phyloP scores from a whole-genome alignment of 148 eudicot genomes.

The Rhododendron williamsianum region DNA sequence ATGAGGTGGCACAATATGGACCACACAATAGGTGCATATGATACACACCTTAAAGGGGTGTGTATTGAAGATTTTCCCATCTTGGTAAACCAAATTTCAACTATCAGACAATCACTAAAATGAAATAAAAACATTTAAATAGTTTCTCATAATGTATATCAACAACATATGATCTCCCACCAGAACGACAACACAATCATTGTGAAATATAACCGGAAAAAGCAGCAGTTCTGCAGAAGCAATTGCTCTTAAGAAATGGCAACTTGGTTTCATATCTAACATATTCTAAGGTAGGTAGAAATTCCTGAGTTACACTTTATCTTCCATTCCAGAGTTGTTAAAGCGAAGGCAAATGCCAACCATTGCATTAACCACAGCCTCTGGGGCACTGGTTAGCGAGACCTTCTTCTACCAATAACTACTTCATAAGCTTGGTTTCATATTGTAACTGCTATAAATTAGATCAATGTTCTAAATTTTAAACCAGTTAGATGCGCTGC shows the following conservation, averaged over 20 bases:
- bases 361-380: neutral
- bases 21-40: too few relatives aligned
- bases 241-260: neutral
- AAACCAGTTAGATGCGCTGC: neutral
- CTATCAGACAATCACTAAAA: neutral
- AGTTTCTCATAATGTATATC: neutral
- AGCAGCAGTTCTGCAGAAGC: neutral
- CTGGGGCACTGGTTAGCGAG: neutral
- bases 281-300: neutral
- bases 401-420: neutral
- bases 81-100: neutral
- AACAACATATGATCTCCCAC: neutral
- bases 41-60: too few relatives aligned
- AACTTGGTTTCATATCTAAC: neutral
- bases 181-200: neutral
- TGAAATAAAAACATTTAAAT: neutral
- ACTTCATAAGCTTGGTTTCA: neutral
- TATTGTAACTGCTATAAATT: neutral
- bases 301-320: neutral
- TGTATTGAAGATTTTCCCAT: neutral
- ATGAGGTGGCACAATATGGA: too few relatives aligned
- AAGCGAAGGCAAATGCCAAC: neutral
- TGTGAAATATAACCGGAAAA: neutral
- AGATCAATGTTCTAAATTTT: conserved; percentile 1
- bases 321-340: neutral